These are phyloP conservation scores for Plasmodium sp. DNA, from an alignment of 169 alveolate species.

Conservation along the genomic window DNA sequence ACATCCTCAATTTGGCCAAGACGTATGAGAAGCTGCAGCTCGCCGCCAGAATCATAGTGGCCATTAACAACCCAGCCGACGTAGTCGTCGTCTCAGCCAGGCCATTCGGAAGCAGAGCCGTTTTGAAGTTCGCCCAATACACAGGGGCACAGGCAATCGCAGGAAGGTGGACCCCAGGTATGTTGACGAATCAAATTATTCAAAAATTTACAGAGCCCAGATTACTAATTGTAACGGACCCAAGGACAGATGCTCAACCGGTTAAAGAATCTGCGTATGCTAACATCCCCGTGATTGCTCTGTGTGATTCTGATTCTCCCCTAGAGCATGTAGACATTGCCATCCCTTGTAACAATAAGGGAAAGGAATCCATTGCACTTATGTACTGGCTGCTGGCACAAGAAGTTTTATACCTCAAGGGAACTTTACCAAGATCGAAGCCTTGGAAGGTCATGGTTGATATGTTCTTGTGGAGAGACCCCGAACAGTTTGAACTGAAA, in stretches of 20 bases:
- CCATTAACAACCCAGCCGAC: constrained; percentile 98
- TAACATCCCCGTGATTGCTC: constrained; percentile 98
- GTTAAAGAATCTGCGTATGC: constrained; percentile 97
- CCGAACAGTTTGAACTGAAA: constrained; percentile 91
- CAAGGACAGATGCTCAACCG: constrained; percentile 98
- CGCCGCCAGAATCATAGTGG: constrained; percentile 99
- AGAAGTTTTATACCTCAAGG: constrained; percentile 97
- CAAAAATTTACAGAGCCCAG: constrained; percentile 98
- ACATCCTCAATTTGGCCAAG: constrained; percentile 96
- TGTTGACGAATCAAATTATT: constrained; percentile 98
- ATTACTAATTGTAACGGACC: constrained; percentile 98
- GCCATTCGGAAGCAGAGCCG: constrained; percentile 98
- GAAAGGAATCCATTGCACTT: constrained; percentile 97
- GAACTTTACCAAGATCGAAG: constrained; percentile 87
- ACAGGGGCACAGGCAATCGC: constrained; percentile 97
- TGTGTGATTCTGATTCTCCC: constrained; percentile 98
- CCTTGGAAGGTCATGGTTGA: constrained; percentile 96
- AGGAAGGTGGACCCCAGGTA: constrained; percentile 99
- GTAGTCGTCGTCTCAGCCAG: constrained; percentile 98
- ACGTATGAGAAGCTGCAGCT: constrained; percentile 98
- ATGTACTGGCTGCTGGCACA: constrained; percentile 99
- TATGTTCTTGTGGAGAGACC: constrained; percentile 95
- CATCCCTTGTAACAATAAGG: constrained; percentile 99
- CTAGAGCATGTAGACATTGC: constrained; percentile 98
- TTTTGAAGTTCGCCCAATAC: constrained; percentile 97